These are phyloP conservation scores for Fragilaria crotonensis DNA, from an alignment of 108 stramenopile species.

Conservation along the genomic window DNA sequence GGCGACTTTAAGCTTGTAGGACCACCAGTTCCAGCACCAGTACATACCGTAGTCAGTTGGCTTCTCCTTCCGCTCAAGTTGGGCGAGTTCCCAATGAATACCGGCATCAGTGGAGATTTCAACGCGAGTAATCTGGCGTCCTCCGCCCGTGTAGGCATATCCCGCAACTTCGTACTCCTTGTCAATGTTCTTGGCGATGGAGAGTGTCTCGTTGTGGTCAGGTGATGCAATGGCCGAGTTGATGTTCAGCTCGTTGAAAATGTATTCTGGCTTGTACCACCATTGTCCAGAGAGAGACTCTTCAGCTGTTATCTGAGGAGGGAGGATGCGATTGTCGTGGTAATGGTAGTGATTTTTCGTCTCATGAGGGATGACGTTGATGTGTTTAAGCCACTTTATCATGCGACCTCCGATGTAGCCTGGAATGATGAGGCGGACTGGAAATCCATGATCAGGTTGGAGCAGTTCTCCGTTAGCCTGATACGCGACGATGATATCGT, in stretches of 20 bases:
- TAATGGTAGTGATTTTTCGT: conserved; percentile 97
- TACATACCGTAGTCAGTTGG: conserved; percentile 87
- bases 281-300: conserved; percentile 83
- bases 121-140: conserved; percentile 83
- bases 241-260: conserved; percentile 98
- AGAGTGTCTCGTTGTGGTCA: conserved; percentile 85
- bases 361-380: conserved; percentile 88
- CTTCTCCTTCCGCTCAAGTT: conserved; percentile 63
- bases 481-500: conserved; percentile 89
- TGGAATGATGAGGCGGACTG: conserved; percentile 94
- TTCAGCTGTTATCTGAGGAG: conserved; percentile 91
- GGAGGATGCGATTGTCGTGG: conserved; percentile 96
- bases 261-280: conserved; percentile 98
- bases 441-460: conserved; percentile 96
- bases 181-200: conserved; percentile 54
- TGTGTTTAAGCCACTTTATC: conserved; percentile 94
- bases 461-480: conserved; percentile 89
- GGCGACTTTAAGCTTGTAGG: conserved; percentile 55
- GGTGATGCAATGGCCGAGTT: conserved; percentile 92
- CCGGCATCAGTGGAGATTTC: conserved; percentile 90
- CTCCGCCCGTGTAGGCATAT: conserved; percentile 96
- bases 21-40: conserved; percentile 93
- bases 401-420: conserved; percentile 98
- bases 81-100: conserved; percentile 71
- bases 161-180: conserved; percentile 79